phyloP scores from a whole-genome alignment of 305 asterid species.

The Solanum hybrid region DNA sequence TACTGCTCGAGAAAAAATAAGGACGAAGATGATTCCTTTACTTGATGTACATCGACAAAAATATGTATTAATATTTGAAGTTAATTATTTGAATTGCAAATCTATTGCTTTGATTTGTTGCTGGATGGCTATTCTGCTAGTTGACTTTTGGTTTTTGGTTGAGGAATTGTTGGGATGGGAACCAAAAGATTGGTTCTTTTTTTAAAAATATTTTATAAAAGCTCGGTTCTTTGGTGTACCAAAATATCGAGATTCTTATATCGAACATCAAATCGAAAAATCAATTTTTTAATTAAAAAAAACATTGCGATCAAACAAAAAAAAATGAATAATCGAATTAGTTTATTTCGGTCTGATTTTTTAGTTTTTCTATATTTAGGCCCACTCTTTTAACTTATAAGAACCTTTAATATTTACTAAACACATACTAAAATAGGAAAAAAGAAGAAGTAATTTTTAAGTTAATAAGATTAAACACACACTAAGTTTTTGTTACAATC shows the following conservation, averaged over 20 bases:
- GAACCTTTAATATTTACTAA: background rate
- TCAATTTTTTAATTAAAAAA: too few relatives aligned
- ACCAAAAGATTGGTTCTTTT: background rate
- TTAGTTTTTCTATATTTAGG: background rate
- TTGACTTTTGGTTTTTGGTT: background rate
- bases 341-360: too few relatives aligned
- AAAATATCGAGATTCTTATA: too few relatives aligned
- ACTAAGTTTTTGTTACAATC: background rate
- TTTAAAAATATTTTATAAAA: too few relatives aligned
- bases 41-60: too few relatives aligned
- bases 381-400: background rate
- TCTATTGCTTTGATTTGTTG: background rate
- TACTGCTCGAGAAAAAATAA: background rate
- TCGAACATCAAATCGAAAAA: too few relatives aligned
- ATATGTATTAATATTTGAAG: background rate
- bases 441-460: background rate
- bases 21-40: background rate
- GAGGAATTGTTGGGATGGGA: background rate
- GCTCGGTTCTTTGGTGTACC: background rate
- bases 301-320: background rate
- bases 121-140: background rate
- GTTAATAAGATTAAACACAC: background rate
- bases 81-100: background rate
- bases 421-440: background rate
- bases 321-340: background rate